These are phyloP conservation scores for Aspergillus campestris DNA, from an alignment of 495 filamentous ascomycete genomes.

Conservation along the genomic window DNA sequence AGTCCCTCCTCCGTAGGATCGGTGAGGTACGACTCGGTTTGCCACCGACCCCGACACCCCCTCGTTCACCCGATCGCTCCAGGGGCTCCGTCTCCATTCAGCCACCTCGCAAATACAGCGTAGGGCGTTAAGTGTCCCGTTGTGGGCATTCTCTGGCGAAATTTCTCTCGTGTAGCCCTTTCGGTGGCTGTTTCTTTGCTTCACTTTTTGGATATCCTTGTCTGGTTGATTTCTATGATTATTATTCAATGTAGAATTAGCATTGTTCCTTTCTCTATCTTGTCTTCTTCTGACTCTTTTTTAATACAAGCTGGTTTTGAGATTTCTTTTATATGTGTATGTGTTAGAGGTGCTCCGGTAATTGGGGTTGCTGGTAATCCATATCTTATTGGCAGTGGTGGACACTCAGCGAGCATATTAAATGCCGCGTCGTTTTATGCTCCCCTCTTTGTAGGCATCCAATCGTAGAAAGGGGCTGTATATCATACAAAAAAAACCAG, in stretches of 20 bases:
- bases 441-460: no score
- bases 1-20: conserved; percentile 66
- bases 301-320: neutral
- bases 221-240: conserved; percentile 8
- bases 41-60: conserved; percentile 19
- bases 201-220: conserved; percentile 29
- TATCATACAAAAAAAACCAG: no score
- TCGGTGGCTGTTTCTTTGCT: conserved; percentile 9
- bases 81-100: conserved; percentile 34
- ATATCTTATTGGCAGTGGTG: no score
- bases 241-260: conserved; percentile 17
- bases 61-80: conserved; percentile 37
- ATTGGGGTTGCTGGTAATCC: neutral
- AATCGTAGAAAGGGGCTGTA: no score
- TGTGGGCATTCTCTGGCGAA: neutral
- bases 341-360: conserved; percentile 6
- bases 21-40: conserved; percentile 77
- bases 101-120: conserved; percentile 21
- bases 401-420: no score
- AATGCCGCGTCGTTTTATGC: no score
- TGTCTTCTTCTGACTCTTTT: conserved; percentile 8
- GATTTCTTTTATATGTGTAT: conserved; percentile 11
- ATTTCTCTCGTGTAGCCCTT: conserved; percentile 2
- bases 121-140: conserved; percentile 10
- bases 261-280: conserved; percentile 22